Conservation (phyloP, 2,329 filamentous ascomycete species). For the Trichoderma sp. region DNA sequence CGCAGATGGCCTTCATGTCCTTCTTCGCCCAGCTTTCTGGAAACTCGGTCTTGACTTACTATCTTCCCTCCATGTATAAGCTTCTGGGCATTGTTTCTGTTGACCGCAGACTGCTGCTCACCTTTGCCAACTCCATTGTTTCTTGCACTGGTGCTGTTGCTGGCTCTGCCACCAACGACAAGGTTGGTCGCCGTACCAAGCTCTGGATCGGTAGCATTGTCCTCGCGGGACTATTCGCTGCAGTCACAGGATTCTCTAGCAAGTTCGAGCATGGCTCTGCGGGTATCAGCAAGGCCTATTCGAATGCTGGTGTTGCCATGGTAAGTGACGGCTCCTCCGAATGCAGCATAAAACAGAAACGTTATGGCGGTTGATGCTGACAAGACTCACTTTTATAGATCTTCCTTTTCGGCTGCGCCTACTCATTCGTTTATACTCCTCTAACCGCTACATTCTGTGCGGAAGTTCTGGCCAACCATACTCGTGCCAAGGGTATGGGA, state of each 20-base stretch:
- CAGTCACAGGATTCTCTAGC: conserved; percentile 52
- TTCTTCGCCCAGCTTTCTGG: conserved; percentile 60
- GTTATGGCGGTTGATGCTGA: not conserved
- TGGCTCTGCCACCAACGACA: conserved; percentile 40
- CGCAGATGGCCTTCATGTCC: conserved; percentile 56
- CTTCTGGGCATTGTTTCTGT: conserved; percentile 58
- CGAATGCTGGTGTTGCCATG: conserved; percentile 53
- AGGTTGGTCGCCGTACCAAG: conserved; percentile 45
- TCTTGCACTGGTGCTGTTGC: conserved; percentile 48
- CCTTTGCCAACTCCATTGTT: conserved; percentile 45
- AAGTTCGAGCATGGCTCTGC: conserved; percentile 44
- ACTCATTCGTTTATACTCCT: conserved; percentile 56
- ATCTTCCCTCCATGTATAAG: conserved; percentile 58
- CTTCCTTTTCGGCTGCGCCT: conserved; percentile 57
- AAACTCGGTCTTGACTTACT: conserved; percentile 55
- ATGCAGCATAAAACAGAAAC: not conserved
- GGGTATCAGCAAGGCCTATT: conserved; percentile 41
- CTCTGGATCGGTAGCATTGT: conserved; percentile 56
- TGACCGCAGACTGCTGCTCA: conserved; percentile 51
- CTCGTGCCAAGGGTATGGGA: conserved; percentile 44
- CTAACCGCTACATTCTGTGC: conserved; percentile 46
- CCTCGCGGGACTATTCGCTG: conserved; percentile 50
- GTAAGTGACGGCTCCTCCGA: conserved; percentile 34
- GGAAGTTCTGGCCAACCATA: conserved; percentile 41
- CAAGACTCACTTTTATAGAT: conserved; percentile 41